Evolutionary conservation across 352 stramenopile species (phyloP), one percentile per base, ranked within the genome.

Genomic region (Phytophthora ohioensis): DNA sequence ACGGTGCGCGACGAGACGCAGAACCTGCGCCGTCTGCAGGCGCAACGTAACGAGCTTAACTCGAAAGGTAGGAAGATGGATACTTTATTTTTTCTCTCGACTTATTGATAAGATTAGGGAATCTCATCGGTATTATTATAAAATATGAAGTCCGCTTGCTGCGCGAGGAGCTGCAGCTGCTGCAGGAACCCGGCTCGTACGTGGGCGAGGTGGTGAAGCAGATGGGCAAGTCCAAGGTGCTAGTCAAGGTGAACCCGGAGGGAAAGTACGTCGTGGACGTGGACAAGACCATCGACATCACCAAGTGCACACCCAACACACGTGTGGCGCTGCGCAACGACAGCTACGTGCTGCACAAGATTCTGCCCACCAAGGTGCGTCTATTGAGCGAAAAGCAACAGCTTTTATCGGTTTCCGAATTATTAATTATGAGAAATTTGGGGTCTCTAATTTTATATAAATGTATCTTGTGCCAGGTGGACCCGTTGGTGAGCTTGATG

Each of bases 221-320:
- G 71, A 99, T 99, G 97, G 97, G 97, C 69, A 99, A 99, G 85
- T 98, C 98, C 63, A 99, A 99, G 76, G 97, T 99, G 30, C 84
- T 99, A 21, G 98, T 99, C 13, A 99, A 99, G 92, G 88, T 98
- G 46, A 97, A 99, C 76, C 97, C 97, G 0, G 98, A 99, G 80
- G 98, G 98, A 61, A 99, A 99, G 79, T 99, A 99, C 77, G 97
- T 99, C 27, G 98, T 99, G 36, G 98, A 99, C 73, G 90, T 99
- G 65, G 97, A 99, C 78, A 99, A 99, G 73, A 86, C 97, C 57
- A 97, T 98, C 60, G 90, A 97, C 71, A 98, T 99, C 53, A 73
- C 95, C 64, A 97, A 99, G 76, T 98, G 98, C 73, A 99, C 97
- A 56, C 97, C 98, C 65, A 99, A 99, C 84, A 99, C 98, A 15